phyloP scores from a whole-genome alignment of 2,329 filamentous ascomycete species.

The Pseudocercospora fijiensis region DNA sequence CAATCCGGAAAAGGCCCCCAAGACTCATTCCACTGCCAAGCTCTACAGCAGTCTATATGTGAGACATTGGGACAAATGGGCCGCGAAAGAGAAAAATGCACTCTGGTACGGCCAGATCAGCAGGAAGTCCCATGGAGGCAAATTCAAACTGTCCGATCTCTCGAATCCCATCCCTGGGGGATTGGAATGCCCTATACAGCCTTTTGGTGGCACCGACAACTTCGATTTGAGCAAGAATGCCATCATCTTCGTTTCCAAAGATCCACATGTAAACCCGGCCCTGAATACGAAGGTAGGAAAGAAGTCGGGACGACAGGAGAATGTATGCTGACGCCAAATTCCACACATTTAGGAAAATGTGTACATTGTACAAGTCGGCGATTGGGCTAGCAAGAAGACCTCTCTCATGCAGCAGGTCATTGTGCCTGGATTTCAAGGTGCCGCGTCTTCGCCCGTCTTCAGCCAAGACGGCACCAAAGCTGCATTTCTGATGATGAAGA shows the following conservation, averaged over 20 bases:
- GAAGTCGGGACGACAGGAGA: not conserved
- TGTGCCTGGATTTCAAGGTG: slow-evolving; percentile 63
- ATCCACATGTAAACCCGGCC: slow-evolving; percentile 68
- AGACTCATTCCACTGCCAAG: slow-evolving; percentile 48
- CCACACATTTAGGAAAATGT: slow-evolving; percentile 58
- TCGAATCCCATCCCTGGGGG: slow-evolving; percentile 63
- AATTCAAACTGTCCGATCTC: slow-evolving; percentile 48
- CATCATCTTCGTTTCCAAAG: slow-evolving; percentile 72
- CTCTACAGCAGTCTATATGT: slow-evolving; percentile 55
- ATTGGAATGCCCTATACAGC: slow-evolving; percentile 67
- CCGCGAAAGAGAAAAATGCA: slow-evolving; percentile 66
- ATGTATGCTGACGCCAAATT: not conserved
- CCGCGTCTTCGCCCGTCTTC: slow-evolving; percentile 67
- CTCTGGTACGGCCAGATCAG: slow-evolving; percentile 69
- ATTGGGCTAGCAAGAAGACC: slow-evolving; percentile 57
- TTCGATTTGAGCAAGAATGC: slow-evolving; percentile 70
- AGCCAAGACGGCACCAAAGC: slow-evolving; percentile 69
- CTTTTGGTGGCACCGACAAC: slow-evolving; percentile 77
- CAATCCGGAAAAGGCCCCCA: slow-evolving; percentile 51
- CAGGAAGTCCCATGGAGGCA: slow-evolving; percentile 33
- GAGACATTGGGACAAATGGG: slow-evolving; percentile 57
- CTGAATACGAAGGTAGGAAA: slow-evolving; percentile 65
- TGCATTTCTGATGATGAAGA: slow-evolving; percentile 77
- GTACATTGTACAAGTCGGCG: slow-evolving; percentile 67
- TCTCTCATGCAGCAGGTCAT: slow-evolving; percentile 54